These are phyloP conservation scores for Fusarium sp. DNA, from an alignment of 2,329 filamentous ascomycete genomes.

Conservation along the genomic window DNA sequence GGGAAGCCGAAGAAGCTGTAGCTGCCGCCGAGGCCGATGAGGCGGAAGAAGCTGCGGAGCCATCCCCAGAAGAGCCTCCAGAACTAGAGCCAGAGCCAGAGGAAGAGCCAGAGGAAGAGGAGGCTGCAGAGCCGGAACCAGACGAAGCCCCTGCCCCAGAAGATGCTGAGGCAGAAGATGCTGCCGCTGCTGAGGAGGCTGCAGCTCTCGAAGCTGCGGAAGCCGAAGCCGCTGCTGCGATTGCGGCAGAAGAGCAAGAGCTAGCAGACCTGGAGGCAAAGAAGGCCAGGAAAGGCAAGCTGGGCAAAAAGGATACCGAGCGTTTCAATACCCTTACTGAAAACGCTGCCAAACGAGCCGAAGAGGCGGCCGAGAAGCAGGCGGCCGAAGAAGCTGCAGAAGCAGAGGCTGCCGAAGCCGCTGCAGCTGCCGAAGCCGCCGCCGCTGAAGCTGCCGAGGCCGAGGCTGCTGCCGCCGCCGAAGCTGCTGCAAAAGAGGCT, in stretches of 20 bases:
- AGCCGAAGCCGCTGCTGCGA: slow-evolving; percentile 16
- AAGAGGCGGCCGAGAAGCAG: slow-evolving; percentile 53
- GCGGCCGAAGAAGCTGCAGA: slow-evolving; percentile 38
- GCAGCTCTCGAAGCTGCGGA: slow-evolving; percentile 23
- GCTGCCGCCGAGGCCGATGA: slow-evolving; percentile 31
- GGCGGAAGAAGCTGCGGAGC: slow-evolving; percentile 46
- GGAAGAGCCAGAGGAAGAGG: slow-evolving; percentile 27
- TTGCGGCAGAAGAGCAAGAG: slow-evolving; percentile 52
- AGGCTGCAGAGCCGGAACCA: neutral
- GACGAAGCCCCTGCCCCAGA: slow-evolving; percentile 9
- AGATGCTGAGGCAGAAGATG: slow-evolving; percentile 35
- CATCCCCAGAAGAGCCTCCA: neutral
- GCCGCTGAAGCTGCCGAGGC: slow-evolving; percentile 12
- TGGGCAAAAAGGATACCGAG: slow-evolving; percentile 60
- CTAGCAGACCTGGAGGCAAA: slow-evolving; percentile 58
- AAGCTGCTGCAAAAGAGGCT: slow-evolving; percentile 30
- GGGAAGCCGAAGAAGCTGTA: slow-evolving; percentile 21
- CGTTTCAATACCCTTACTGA: slow-evolving; percentile 54
- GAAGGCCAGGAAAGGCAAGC: slow-evolving; percentile 61
- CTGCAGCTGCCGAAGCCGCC: slow-evolving; percentile 13
- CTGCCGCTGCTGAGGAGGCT: slow-evolving; percentile 33
- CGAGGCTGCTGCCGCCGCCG: slow-evolving; percentile 20
- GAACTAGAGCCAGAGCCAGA: slow-evolving; percentile 20
- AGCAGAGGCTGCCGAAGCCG: slow-evolving; percentile 26
- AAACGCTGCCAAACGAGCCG: slow-evolving; percentile 51